Evolutionary conservation across 2,329 filamentous ascomycete species (phyloP), one percentile per base, ranked within the genome.

Genomic region (Coniochaeta hoffmannii): DNA sequence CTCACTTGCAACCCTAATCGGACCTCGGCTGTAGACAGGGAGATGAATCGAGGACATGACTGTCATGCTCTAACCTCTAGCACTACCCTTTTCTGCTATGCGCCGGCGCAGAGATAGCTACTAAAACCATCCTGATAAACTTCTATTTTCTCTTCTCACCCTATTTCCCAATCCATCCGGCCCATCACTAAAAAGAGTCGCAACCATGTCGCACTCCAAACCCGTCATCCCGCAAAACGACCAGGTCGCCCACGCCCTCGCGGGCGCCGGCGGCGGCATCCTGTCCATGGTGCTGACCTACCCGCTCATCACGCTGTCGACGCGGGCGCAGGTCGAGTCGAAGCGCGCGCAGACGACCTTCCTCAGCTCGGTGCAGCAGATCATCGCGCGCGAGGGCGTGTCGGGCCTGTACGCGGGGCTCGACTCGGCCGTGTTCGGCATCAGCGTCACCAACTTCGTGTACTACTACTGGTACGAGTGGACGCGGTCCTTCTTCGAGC

Each of bases 381-480:
- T 99, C 69, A 81, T 99, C 60, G 88, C 92, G 64, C 89, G 94
- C 64, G 94, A 99, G 74, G 94, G 94, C 65, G 76, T 97, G 56
- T 77, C 83, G 2, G 94, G 94, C 31, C 84, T 99, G 34, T 99
- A 97, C 70, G 86, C 94, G 7, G 94, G 94, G 41, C 83, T 99
- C 57, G 90, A 96, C 71, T 95, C 89, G 59, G 94, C 94, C 53
- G 80, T 99, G 49, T 97, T 99, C 72, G 94, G 94, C 70, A 97
- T 99, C 77, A 94, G 89, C 72, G 87, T 99, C 64, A 99, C 94
- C 65, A 99, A 99, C 78, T 99, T 99, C 70, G 93, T 99, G 50
- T 99, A 99, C 80, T 99, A 99, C 77, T 99, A 97, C 80, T 99
- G 90, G 93, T 99, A 97, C 74, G 94, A 99, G 76, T 99, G 90